These are phyloP conservation scores for Phytophthora capsici DNA, from an alignment of 352 stramenopile species.

Conservation along the genomic window DNA sequence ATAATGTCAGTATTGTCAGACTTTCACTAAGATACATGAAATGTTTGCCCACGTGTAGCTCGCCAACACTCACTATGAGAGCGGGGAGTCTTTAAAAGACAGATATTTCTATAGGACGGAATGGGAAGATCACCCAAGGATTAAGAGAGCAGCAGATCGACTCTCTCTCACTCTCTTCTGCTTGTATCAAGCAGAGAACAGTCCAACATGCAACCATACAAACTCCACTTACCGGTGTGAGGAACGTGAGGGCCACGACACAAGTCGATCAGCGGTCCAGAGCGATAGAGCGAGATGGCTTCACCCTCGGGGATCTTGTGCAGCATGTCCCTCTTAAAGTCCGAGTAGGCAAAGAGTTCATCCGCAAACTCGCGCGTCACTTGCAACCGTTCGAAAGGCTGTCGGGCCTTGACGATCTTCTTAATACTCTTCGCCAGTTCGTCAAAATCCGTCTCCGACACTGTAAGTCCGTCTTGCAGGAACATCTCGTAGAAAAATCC, in stretches of 20 bases:
- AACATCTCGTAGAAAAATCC: conserved; percentile 99
- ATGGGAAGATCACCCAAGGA: conserved; percentile 15
- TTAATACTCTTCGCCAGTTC: conserved; percentile 93
- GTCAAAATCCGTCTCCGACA: conserved; percentile 77
- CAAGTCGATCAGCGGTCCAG: conserved; percentile 97
- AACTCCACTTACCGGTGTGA: conserved; percentile 82
- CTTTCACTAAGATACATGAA: conserved; percentile 4
- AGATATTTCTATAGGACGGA: conserved; percentile 57
- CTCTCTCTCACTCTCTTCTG: conserved; percentile 90
- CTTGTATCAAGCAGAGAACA: conserved; percentile 60
- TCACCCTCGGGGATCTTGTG: conserved; percentile 96
- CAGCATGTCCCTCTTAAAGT: conserved; percentile 97
- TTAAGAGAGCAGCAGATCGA: conserved; percentile 20
- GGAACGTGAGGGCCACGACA: conserved; percentile 97
- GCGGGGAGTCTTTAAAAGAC: conserved; percentile 72
- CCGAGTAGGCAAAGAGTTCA: conserved; percentile 92
- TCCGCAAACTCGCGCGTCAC: conserved; percentile 91
- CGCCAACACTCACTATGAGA: conserved; percentile 75
- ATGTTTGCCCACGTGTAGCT: conserved; percentile 89
- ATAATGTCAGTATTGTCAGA: conserved; percentile 1
- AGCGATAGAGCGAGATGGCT: conserved; percentile 96
- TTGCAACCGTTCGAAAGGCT: conserved; percentile 93
- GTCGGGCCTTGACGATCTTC: conserved; percentile 95
- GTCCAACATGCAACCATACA: conserved; percentile 34
- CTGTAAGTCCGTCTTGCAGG: conserved; percentile 62